Evolutionary conservation across 805 yeast species (phyloP).

Genomic region (Starmerella ratchasimensis): DNA sequence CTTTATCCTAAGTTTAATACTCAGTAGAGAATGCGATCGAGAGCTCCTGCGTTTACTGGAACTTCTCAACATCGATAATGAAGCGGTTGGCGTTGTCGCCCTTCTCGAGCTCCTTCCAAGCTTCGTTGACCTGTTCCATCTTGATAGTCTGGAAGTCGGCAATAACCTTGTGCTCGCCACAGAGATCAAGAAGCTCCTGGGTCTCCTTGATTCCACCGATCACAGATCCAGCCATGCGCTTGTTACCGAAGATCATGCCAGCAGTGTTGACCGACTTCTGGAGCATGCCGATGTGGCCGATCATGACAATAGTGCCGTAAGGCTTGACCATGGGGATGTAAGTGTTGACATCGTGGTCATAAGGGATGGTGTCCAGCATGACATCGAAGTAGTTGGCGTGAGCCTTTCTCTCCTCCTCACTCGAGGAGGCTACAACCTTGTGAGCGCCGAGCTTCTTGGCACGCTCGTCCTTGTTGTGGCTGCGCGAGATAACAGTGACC

Average conservation of each 20-base stretch:
- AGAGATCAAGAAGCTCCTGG: conserved; percentile 48
- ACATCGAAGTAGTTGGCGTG: conserved; percentile 34
- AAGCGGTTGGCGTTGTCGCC: conserved; percentile 16
- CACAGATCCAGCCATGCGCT: conserved; percentile 32
- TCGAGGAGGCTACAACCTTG: conserved; percentile 39
- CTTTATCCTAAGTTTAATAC: too few species aligned
- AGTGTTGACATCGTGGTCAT: conserved; percentile 36
- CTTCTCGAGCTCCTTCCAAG: conserved; percentile 13
- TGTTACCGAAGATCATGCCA: conserved; percentile 34
- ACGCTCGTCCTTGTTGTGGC: conserved; percentile 37
- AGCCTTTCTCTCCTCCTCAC: conserved; percentile 28
- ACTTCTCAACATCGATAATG: conserved; percentile 12
- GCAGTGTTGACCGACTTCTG: conserved; percentile 34
- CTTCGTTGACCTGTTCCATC: conserved; percentile 24
- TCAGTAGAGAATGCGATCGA: too few species aligned
- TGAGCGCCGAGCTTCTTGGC: conserved; percentile 44
- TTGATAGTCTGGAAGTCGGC: conserved; percentile 56
- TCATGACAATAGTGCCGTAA: conserved; percentile 46
- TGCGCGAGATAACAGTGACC: conserved; percentile 42
- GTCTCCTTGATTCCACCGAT: conserved; percentile 55
- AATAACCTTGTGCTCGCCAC: conserved; percentile 41
- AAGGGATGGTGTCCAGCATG: conserved; percentile 40
- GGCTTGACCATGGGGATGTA: conserved; percentile 42
- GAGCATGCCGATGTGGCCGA: conserved; percentile 42
- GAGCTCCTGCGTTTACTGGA: not conserved